Base-by-base conservation (phyloP, 2,329 filamentous ascomycete genomes). In the Beauveria caledonica region DNA sequence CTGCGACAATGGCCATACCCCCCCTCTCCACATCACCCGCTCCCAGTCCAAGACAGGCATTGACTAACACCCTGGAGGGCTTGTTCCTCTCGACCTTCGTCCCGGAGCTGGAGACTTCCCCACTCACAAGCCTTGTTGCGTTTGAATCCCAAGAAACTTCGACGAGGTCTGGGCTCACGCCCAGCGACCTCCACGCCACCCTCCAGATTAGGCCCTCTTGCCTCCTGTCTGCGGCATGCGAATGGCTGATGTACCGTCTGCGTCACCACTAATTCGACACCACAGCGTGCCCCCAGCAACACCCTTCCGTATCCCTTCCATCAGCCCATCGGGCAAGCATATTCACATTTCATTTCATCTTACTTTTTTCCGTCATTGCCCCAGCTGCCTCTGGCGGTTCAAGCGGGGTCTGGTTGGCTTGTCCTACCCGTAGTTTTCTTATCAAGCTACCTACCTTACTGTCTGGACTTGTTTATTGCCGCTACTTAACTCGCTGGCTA, bases 101-200 rank as follows among this genome's bases (percentile, higher is more conserved):
- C 54, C 25, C 54, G 42, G 27, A 33, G 49, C 19, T 45, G 48
- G 54, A 29, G 27, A 33, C 25, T 56, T 8, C 56, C 36, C 56
- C 56, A 58, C 56, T 51, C 56, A 48, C 25, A 23, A 58, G 56
- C 56, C 56, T 58, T 36, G 33, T 27, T 42, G 36, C 45, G 29
- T 50, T 58, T 39, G 29, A 58, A 49, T 58, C 56, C 45, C 36
- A 58, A 58, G 45, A 49, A 58, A 58, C 56, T 42, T 58, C 36
- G 46, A 51, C 46, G 42, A 23, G 55, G 46, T 51, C 46, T 58
- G 46, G 46, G 56, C 56, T 13, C 56, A 58, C 56, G 46, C 56
- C 56, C 46, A 29, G 9, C 13, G 10, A 7, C 13, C n/a, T 50
- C 46, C 46, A 58, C 56, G 56, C 56, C 56, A 33, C 46, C 46